Evolutionary conservation across 106 monocot genomes (phyloP), one percentile per base, ranked within the genome.

Genomic region (Platanthera guangdongensis): DNA sequence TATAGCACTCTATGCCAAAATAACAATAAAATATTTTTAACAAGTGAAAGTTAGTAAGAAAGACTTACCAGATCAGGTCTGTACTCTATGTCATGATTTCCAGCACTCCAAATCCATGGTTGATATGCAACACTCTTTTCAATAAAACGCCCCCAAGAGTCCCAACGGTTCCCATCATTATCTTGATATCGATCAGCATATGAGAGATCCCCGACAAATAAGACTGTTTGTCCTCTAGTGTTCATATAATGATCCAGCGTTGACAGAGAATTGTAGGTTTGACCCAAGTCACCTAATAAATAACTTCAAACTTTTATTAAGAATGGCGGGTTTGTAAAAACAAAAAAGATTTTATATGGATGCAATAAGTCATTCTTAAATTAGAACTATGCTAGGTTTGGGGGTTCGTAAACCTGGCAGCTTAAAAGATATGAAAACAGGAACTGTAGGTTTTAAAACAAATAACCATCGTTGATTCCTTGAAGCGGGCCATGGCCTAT

Each of bases 41-140:
- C 8, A 53, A 53, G 14, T 53, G 8, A 16, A 6, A 60, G 60
- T 60, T 52, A 6, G 21, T 30, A 49, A 52, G 57, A n/a, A 45
- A 76, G 21, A 18, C 71, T 75, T 94, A 99, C 97, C 91, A 94
- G 77, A 78, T 94, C 84, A 79, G 93, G 89, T 54, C 80, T 76
- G 83, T 87, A 99, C 50, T 99, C 97, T 51, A 99, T 91, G 82
- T 99, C 97, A 81, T 99, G 97, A 76, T 99, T 99, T 74, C 97
- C 97, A 79, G 85, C 82, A 57, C 80, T 78, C 91, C 91, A 94
- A 55, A 99, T 90, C 94, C 94, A 94, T 28, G 94, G 85, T 62
- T 91, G 94, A 83, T 87, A 91, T 50, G 94, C 90, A 82, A 77
- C 77, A 87, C 91, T 88, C 16, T 77, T 74, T 76, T 99, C 97